phyloP scores from a whole-genome alignment of 73 alveolate species.

The Durusdinium trenchii region DNA sequence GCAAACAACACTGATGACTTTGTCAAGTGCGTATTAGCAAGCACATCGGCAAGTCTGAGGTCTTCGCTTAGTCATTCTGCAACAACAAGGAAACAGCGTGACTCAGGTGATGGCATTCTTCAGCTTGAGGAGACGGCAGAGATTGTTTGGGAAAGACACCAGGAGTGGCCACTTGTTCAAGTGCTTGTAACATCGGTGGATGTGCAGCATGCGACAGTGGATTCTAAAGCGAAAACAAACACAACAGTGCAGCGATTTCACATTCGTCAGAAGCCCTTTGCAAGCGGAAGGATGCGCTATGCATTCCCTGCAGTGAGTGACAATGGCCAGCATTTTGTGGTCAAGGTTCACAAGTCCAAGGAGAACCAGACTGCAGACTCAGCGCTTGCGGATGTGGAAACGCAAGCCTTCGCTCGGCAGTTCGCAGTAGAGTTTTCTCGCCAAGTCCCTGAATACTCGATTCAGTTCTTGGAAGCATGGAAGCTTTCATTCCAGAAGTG shows the following conservation, averaged over 20 bases:
- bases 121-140: not conserved
- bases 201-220: no score
- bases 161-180: not conserved
- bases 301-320: slow-evolving; percentile 21
- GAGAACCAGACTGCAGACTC: no score
- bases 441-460: not conserved
- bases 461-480: slow-evolving; percentile 60
- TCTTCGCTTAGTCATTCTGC: not conserved
- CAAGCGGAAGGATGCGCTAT: slow-evolving; percentile 40
- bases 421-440: slow-evolving; percentile 60
- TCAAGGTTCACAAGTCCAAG: slow-evolving; percentile 46
- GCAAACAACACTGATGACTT: not conserved
- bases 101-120: no score
- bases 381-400: slow-evolving; percentile 48
- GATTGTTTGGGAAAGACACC: not conserved
- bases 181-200: slow-evolving; percentile 21
- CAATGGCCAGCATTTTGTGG: slow-evolving; percentile 22
- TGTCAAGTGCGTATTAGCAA: not conserved
- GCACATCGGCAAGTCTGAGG: not conserved
- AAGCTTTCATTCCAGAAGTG: slow-evolving; percentile 8
- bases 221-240: no score
- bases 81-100: not conserved
- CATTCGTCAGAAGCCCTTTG: slow-evolving; percentile 32
- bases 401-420: slow-evolving; percentile 24
- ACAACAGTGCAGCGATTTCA: slow-evolving; percentile 34